Evolutionary conservation across 2,329 filamentous ascomycete species (phyloP).

Genomic region (Ophiocordyceps unilateralis): DNA sequence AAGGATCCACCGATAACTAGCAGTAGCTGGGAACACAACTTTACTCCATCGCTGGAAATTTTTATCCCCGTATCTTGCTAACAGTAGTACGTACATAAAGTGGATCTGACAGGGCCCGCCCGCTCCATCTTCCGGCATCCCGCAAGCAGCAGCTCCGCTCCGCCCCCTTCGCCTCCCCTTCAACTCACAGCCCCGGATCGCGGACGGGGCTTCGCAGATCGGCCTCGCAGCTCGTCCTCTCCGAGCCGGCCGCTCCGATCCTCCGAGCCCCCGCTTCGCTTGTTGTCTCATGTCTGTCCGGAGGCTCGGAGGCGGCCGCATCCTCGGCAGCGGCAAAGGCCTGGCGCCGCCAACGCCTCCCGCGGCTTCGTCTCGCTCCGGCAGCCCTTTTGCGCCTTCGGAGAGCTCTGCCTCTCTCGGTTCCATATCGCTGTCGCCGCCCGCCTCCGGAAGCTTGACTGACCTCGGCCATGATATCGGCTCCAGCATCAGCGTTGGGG

Average conservation of each 20-base stretch:
- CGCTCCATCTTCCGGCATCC: not conserved
- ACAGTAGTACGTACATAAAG: no score
- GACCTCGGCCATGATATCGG: slow-evolving; percentile 62
- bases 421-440: slow-evolving; percentile 51
- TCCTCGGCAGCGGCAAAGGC: slow-evolving; percentile 73
- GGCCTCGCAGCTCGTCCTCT: no score
- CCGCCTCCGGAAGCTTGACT: slow-evolving; percentile 42
- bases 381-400: slow-evolving; percentile 35
- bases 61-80: not conserved
- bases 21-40: not conserved
- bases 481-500: slow-evolving; percentile 57
- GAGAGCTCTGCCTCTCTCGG: slow-evolving; percentile 63
- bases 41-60: not conserved
- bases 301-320: slow-evolving; percentile 81
- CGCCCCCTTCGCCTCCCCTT: not conserved
- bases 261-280: no score
- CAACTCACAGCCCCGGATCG: no score
- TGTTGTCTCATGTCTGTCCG: slow-evolving; percentile 60
- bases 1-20: no score
- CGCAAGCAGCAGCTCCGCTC: not conserved
- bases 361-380: slow-evolving; percentile 21
- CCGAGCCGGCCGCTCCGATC: no score
- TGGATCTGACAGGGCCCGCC: not conserved
- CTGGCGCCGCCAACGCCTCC: slow-evolving; percentile 46
- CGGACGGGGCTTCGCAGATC: no score